Conservation (phyloP, 257 asterid genomes). For the Fraxinus pennsylvanica region DNA sequence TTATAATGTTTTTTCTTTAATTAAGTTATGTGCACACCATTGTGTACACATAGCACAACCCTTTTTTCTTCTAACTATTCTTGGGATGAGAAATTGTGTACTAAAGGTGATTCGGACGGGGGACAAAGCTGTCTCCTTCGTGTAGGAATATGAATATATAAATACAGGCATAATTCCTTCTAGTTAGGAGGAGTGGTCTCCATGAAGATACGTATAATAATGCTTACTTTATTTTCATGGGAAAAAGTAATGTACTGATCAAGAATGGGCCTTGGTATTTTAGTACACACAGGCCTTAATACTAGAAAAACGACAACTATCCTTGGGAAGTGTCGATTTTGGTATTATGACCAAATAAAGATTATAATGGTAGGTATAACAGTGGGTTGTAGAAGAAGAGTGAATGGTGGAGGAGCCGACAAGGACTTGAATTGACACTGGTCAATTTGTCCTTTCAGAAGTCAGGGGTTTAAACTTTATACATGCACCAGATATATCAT, state of each 20-base stretch:
- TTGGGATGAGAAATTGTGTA: slow-evolving; percentile 40
- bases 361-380: no score
- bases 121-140: slow-evolving; percentile 62
- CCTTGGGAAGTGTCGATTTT: no score
- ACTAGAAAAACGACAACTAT: background rate
- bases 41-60: no score
- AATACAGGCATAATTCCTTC: slow-evolving; percentile 35
- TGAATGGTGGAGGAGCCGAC: slow-evolving; percentile 4
- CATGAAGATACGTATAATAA: slow-evolving; percentile 22
- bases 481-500: slow-evolving; percentile 16
- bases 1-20: no score
- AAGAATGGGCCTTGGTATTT: slow-evolving; percentile 41
- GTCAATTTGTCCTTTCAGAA: background rate
- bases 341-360: no score
- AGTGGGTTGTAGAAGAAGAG: background rate
- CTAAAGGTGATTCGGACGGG: slow-evolving; percentile 34
- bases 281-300: slow-evolving; percentile 3
- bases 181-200: slow-evolving; percentile 44
- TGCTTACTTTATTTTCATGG: slow-evolving; percentile 1
- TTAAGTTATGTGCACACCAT: no score
- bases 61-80: background rate
- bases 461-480: slow-evolving; percentile 9
- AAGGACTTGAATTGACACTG: slow-evolving; percentile 9
- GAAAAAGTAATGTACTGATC: slow-evolving; percentile 12
- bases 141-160: slow-evolving; percentile 55